Conservation (phyloP, 495 filamentous ascomycete genomes). For the Jackrogersella minutella region DNA sequence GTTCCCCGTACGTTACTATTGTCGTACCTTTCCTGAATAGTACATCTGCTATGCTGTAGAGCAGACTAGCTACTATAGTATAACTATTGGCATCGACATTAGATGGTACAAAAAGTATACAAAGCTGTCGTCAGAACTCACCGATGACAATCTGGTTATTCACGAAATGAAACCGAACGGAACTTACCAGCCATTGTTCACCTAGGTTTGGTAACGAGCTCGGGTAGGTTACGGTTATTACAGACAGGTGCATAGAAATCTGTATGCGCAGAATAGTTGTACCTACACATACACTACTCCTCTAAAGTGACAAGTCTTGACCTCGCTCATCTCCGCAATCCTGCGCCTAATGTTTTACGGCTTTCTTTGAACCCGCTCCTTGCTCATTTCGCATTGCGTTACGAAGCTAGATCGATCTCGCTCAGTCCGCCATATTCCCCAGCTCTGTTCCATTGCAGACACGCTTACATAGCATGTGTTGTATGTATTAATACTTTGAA, state of each 20-base stretch:
- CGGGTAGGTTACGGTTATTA: slow-evolving; percentile 31
- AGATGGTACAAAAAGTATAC: slow-evolving; percentile 18
- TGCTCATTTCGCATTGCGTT: slow-evolving; percentile 36
- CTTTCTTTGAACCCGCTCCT: slow-evolving; percentile 20
- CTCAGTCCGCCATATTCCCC: slow-evolving; percentile 18
- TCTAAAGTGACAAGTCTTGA: slow-evolving; percentile 23
- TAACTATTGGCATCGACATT: slow-evolving; percentile 8
- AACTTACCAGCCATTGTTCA: slow-evolving; percentile 29
- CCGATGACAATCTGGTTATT: slow-evolving; percentile 38
- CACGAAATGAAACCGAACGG: slow-evolving; percentile 34
- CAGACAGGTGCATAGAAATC: slow-evolving; percentile 20
- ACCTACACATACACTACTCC: slow-evolving; percentile 8
- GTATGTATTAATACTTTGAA: slow-evolving; percentile 17
- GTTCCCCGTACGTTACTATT: slow-evolving; percentile 32
- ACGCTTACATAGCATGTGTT: slow-evolving; percentile 1
- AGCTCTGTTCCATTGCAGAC: slow-evolving; percentile 28
- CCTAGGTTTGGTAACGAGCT: slow-evolving; percentile 40
- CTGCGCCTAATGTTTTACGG: slow-evolving; percentile 31
- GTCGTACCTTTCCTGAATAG: slow-evolving; percentile 24
- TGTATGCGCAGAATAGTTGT: slow-evolving; percentile 1
- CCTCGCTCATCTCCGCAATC: slow-evolving; percentile 42
- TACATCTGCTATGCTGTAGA: slow-evolving; percentile 14
- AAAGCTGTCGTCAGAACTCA: slow-evolving; percentile 33
- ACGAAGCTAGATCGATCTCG: slow-evolving; percentile 34
- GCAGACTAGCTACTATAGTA: slow-evolving; percentile 9